Evolutionary conservation across 1,284 basidiomycete genomes (phyloP).

Genomic region (Trametes versicolor): DNA sequence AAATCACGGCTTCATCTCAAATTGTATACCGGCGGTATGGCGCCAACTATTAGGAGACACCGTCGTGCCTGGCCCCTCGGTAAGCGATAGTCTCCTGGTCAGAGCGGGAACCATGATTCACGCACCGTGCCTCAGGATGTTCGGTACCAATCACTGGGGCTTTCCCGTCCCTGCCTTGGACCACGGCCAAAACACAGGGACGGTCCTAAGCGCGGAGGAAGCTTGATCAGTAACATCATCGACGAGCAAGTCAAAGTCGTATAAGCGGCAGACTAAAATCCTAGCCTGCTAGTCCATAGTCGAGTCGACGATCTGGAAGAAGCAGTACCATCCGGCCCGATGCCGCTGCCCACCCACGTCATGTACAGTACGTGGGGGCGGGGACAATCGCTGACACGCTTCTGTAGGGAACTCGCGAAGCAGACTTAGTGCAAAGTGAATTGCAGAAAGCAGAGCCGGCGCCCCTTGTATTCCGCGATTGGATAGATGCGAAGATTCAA

Average conservation of each 20-base stretch:
- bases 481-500: slow-evolving; percentile 7
- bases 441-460: background rate
- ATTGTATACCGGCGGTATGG: slow-evolving; percentile 4
- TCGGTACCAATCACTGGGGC: slow-evolving; percentile 9
- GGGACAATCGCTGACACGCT: background rate
- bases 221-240: slow-evolving; percentile 1
- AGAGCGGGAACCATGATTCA: background rate
- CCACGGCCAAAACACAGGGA: slow-evolving; percentile 52
- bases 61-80: slow-evolving; percentile 3
- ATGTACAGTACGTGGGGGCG: background rate
- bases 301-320: background rate
- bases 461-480: background rate
- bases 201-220: slow-evolving; percentile 31
- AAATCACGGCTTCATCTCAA: background rate
- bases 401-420: slow-evolving; percentile 9
- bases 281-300: background rate
- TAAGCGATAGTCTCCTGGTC: background rate
- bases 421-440: slow-evolving; percentile 1
- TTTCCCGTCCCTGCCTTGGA: slow-evolving; percentile 7
- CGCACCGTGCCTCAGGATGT: background rate
- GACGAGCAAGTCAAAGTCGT: slow-evolving; percentile 1
- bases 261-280: background rate
- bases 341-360: background rate
- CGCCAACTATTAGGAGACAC: background rate
- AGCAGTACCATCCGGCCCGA: too few relatives aligned